Percentiles rank a stretch among this genome's conserved stretches.
Evolutionary conservation across 352 stramenopile species (phyloP).

Genomic region (Phytophthora sansomeana): DNA sequence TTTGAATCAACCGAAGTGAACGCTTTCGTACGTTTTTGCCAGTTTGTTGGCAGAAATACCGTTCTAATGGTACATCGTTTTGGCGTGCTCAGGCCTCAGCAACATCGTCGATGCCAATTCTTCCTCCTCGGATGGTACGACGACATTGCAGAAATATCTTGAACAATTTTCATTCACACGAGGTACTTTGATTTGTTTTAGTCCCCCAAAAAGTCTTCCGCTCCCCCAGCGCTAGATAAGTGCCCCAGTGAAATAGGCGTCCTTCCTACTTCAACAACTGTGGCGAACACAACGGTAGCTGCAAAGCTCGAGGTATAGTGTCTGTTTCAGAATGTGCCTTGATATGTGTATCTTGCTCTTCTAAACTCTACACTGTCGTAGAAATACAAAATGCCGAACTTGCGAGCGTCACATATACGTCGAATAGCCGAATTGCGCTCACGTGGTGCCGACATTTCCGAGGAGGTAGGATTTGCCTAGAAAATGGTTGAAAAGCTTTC

Average conservation of each 20-base stretch:
- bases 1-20: constrained; percentile 53
- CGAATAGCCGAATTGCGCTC: constrained; percentile 66
- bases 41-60: not conserved
- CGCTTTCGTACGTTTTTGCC: constrained; percentile 24
- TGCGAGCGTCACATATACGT: constrained; percentile 72
- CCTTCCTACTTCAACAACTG: constrained; percentile 7
- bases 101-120: constrained; percentile 46
- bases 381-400: constrained; percentile 69
- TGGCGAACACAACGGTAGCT: constrained; percentile 5
- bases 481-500: not conserved
- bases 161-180: not conserved
- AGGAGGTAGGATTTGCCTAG: constrained; percentile 26
- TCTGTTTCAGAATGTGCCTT: not conserved
- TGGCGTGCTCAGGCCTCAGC: constrained; percentile 23
- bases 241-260: constrained; percentile 34
- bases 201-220: constrained; percentile 56
- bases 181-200: constrained; percentile 13
- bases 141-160: not conserved
- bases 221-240: constrained; percentile 18
- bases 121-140: constrained; percentile 66
- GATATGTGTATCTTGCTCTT: not conserved
- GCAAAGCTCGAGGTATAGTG: constrained; percentile 43
- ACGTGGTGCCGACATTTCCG: constrained; percentile 41
- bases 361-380: constrained; percentile 14
- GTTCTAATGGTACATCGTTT: not conserved